A percentile compares a stretch with the other conserved stretches of the same genome.
These are phyloP conservation scores for Sporisorium scitamineum DNA, from an alignment of 1,284 basidiomycete species.

Conservation along the genomic window DNA sequence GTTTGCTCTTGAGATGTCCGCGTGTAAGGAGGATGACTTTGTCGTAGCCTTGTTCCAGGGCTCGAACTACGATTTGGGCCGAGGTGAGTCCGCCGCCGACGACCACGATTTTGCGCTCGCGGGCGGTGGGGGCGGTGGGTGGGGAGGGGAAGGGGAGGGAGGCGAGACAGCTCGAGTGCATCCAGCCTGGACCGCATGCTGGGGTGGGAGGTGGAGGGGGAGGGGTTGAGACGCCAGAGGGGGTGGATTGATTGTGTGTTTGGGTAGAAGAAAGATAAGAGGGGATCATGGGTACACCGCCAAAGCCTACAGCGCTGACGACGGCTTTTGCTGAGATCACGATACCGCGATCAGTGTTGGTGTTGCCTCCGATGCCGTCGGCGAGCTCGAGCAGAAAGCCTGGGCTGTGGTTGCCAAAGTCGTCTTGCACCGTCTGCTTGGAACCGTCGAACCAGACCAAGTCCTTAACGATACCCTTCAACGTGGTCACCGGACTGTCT, in stretches of 20 bases:
- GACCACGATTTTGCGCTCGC: constrained; percentile 50
- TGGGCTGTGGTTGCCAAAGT: constrained; percentile 28
- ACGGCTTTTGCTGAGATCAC: constrained; percentile 49
- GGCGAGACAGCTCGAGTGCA: constrained; percentile 66
- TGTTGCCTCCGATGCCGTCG: not conserved
- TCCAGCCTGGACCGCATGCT: constrained; percentile 61
- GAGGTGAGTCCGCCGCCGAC: constrained; percentile 70
- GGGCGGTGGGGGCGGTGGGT: constrained; percentile 20
- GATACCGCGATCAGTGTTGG: not conserved
- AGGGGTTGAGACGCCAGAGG: not conserved
- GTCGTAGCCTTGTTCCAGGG: constrained; percentile 58
- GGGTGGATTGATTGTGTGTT: not conserved
- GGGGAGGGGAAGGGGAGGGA: constrained; percentile 44
- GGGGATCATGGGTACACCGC: constrained; percentile 61
- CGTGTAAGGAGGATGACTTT: constrained; percentile 67
- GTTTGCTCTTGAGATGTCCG: constrained; percentile 67
- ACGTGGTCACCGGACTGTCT: constrained; percentile 12
- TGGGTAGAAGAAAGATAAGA: constrained; percentile 15
- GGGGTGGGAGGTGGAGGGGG: not conserved
- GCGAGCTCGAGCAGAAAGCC: constrained; percentile 40
- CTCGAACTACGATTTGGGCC: constrained; percentile 68
- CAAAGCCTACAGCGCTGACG: constrained; percentile 67
- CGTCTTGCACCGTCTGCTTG: constrained; percentile 28
- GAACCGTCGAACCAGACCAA: constrained; percentile 42
- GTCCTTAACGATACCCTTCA: constrained; percentile 26